A percentile compares a stretch with the other conserved stretches of the same genome.
Evolutionary conservation across 2,329 filamentous ascomycete species (phyloP).

Genomic region (Pochonia chlamydosporia): DNA sequence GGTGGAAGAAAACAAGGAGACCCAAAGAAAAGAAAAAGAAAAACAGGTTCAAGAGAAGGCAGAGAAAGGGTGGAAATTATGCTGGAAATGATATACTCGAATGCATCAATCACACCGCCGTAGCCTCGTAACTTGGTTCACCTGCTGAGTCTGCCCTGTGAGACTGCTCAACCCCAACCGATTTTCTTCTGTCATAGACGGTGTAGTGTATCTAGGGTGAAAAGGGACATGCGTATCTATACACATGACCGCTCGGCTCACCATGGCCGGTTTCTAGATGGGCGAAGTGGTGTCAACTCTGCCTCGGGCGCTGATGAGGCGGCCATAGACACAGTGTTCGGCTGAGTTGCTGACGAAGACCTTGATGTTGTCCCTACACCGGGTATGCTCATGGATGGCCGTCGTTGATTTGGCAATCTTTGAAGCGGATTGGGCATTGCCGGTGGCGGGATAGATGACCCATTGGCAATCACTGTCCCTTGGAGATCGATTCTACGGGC

Average conservation of each 20-base stretch:
- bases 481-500: not conserved
- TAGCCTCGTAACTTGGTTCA: no score
- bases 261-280: slow-evolving; percentile 8
- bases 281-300: not conserved
- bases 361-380: not conserved
- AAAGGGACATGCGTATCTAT: not conserved
- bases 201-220: not conserved
- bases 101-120: no score
- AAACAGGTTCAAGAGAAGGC: no score
- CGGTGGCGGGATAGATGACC: slow-evolving; percentile 3
- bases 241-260: not conserved
- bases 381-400: not conserved
- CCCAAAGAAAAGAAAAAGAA: not conserved
- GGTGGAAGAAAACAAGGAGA: not conserved
- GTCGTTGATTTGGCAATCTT: not conserved
- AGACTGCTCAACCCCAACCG: no score
- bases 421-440: slow-evolving; percentile 3
- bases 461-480: slow-evolving; percentile 1
- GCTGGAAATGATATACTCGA: no score
- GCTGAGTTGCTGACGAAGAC: not conserved
- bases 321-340: not conserved
- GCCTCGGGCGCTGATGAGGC: not conserved
- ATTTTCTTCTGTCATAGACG: no score
- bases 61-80: no score
- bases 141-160: no score